A percentile compares a stretch with the other conserved stretches of the same genome.
Evolutionary conservation across 192 early-diverging fungal species (phyloP).

Genomic region (Chytriomyces sp.): DNA sequence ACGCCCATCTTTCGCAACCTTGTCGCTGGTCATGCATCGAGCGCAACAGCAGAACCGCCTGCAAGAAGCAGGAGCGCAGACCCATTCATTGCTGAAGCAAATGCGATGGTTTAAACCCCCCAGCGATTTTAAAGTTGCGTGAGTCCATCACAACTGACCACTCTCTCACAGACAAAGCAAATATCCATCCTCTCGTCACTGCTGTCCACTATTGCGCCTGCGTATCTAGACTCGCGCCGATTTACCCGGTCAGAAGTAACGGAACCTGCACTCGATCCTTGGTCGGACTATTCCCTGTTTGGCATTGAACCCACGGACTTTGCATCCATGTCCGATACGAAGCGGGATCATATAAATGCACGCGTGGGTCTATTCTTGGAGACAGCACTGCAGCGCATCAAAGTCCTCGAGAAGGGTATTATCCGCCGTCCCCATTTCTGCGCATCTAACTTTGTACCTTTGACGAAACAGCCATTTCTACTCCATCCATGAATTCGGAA

Average conservation of each 20-base stretch:
- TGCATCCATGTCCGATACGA: constrained; percentile 12
- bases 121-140: neutral
- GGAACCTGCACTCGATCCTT: neutral
- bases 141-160: neutral
- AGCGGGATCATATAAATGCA: constrained; percentile 34
- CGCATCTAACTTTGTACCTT: neutral
- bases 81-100: neutral
- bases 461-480: neutral
- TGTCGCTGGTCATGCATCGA: too few species aligned
- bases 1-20: too few species aligned
- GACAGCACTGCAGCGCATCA: constrained; percentile 12
- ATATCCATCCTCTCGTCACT: neutral
- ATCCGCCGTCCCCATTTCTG: neutral
- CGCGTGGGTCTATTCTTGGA: constrained; percentile 23
- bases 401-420: neutral
- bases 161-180: neutral
- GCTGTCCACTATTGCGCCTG: neutral
- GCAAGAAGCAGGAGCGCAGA: neutral
- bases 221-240: neutral
- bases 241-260: neutral
- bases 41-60: neutral
- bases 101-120: neutral
- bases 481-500: neutral
- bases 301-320: neutral
- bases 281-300: neutral